A percentile compares a stretch with the other conserved stretches of the same genome.
Conservation (phyloP, 129 eudicot genomes). For the Kitagawia praeruptora region DNA sequence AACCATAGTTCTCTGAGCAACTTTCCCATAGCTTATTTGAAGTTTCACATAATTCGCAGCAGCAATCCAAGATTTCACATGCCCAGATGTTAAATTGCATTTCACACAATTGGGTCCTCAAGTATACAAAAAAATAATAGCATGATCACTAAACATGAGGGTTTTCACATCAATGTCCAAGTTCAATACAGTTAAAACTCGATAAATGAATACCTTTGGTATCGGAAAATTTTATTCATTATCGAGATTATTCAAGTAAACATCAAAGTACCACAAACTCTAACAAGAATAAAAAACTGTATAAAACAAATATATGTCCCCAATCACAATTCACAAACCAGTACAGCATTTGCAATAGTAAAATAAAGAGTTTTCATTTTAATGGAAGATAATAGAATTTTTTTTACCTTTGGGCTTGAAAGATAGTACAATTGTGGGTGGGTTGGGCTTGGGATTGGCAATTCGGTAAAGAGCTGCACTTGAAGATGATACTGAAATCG, state of each 20-base stretch:
- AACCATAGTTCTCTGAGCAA: conserved; percentile 16
- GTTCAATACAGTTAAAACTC: not conserved
- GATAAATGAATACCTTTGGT: too few relatives aligned
- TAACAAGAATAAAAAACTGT: not conserved
- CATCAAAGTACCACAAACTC: not conserved
- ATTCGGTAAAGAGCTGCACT: not conserved
- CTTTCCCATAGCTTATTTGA: conserved; percentile 15
- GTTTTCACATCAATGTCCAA: not conserved
- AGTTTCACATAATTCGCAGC: conserved; percentile 46
- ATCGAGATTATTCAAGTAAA: too few relatives aligned
- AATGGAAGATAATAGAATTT: not conserved
- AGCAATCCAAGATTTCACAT: conserved; percentile 43
- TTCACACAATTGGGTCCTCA: conserved; percentile 9
- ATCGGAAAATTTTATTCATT: too few relatives aligned
- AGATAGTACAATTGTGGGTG: not conserved
- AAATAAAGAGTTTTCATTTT: not conserved
- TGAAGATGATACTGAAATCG: not conserved
- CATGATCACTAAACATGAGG: not conserved
- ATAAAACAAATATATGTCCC: not conserved
- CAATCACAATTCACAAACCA: not conserved
- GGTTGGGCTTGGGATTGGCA: not conserved
- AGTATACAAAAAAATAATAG: not conserved
- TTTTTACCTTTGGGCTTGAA: not conserved
- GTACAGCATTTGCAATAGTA: not conserved
- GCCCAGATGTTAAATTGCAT: conserved; percentile 17